Evolutionary conservation across 2,329 filamentous ascomycete genomes (phyloP), one percentile per base, ranked within the genome.

Genomic region (Stagonosporopsis rhizophila): DNA sequence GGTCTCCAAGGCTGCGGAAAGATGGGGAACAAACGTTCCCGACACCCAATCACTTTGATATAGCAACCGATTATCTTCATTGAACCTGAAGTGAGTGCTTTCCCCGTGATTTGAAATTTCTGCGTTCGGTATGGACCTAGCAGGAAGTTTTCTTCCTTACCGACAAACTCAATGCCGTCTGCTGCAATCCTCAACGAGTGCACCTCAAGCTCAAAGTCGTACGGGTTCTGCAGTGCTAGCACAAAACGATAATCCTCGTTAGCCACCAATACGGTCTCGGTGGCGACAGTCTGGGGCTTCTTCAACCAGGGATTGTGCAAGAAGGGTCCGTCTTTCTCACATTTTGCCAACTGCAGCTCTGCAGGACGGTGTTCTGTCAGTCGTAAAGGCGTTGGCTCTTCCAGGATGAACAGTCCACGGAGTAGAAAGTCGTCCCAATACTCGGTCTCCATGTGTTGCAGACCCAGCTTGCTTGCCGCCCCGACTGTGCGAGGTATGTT

Each of bases 341-440:
- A 76, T 69, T 56, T 56, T 2, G 62, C 58, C 7, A 61, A 39
- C 44, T 74, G 68, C 23, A 76, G 63, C 46, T 75, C 74, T 11
- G 65, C 65, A n/a, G 71, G 67, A 19, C 68, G 70, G 48, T 74
- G 72, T 34, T 72, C 70, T 3, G 66, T 75, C 9, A 76, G 45
- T 6, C 69, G 65, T 3, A 75, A 47, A 11, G 65, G 56, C 35
- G 62, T 39, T 2, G 66, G 55, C 56, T 73, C 71, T 34, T 76
- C 73, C 22, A 89, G 81, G 46, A 92, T 85, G 39, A 96, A 79
- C 51, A 65, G 96, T 80, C 60, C 87, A 87, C 95, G 87, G 42
- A 99, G 84, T 8, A 99, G 81, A 66, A 98, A 98, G 69, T 96
- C 92, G 73, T 99, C 95, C 95, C 95, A 99, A 72, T 97, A 99